Percentiles rank a stretch among this genome's conserved stretches.
Evolutionary conservation across 2,329 filamentous ascomycete species (phyloP).

Genomic region (Alternaria postmessia): DNA sequence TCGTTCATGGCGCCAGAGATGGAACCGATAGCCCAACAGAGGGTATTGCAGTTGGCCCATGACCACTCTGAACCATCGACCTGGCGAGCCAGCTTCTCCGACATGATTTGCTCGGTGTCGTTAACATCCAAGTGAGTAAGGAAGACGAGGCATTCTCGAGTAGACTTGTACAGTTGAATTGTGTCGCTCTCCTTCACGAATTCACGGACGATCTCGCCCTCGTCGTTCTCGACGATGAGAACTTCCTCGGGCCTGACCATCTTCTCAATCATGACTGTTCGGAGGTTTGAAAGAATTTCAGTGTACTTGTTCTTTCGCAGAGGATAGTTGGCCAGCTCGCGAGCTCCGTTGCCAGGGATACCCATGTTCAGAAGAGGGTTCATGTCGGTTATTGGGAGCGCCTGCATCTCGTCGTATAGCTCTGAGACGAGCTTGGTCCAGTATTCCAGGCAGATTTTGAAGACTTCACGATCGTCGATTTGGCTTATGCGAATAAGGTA

Average conservation of each 20-base stretch:
- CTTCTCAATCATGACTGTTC: conserved; percentile 99
- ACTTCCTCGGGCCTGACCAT: conserved; percentile 99
- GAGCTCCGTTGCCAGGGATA: conserved; percentile 79
- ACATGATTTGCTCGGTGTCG: conserved; percentile 99
- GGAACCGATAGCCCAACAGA: conserved; percentile 99
- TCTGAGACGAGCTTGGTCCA: conserved; percentile 99
- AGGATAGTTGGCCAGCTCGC: conserved; percentile 90
- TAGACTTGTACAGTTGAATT: conserved; percentile 99
- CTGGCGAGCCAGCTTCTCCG: conserved; percentile 93
- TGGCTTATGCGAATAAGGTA: conserved; percentile 98
- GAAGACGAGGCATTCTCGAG: conserved; percentile 94
- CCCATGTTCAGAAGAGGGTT: conserved; percentile 88
- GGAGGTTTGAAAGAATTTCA: conserved; percentile 90
- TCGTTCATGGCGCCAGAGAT: conserved; percentile 99
- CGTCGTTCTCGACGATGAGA: conserved; percentile 98
- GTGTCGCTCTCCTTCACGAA: conserved; percentile 99
- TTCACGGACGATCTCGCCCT: conserved; percentile 97
- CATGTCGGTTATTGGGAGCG: conserved; percentile 89
- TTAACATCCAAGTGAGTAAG: conserved; percentile 96
- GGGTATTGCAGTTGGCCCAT: conserved; percentile 99
- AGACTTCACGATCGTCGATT: conserved; percentile 98
- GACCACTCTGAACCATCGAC: conserved; percentile 98
- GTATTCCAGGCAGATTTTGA: conserved; percentile 99
- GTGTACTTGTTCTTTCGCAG: conserved; percentile 98
- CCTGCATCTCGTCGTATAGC: conserved; percentile 98